Evolutionary conservation across 1,284 basidiomycete species (phyloP).

Genomic region (Tranzscheliella williamsii): DNA sequence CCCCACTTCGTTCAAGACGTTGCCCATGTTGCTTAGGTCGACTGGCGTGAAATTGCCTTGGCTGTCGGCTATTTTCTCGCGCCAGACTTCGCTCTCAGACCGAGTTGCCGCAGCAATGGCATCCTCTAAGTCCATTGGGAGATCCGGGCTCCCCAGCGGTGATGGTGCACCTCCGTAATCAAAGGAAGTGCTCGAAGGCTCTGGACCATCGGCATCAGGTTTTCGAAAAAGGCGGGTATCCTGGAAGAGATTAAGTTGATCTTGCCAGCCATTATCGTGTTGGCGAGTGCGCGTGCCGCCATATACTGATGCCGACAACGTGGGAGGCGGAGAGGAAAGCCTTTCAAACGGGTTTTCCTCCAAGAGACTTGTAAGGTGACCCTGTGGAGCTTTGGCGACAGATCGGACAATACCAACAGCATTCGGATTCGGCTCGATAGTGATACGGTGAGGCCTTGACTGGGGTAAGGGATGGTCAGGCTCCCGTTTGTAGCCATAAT

Average conservation of each 20-base stretch:
- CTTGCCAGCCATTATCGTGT: neutral
- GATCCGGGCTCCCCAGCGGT: conserved; percentile 32
- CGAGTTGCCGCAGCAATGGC: conserved; percentile 12
- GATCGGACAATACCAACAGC: conserved; percentile 20
- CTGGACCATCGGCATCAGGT: too few species aligned
- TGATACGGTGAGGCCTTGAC: conserved; percentile 10
- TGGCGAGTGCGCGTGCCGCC: too few species aligned
- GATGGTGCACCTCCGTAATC: conserved; percentile 24
- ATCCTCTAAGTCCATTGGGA: conserved; percentile 18
- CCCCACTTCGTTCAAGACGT: too few species aligned
- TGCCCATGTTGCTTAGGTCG: too few species aligned
- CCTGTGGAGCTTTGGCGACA: conserved; percentile 34
- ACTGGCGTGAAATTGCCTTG: too few species aligned
- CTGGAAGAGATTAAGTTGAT: neutral
- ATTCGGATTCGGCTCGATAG: conserved; percentile 19
- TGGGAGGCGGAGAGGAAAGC: too few species aligned
- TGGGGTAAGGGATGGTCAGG: too few species aligned
- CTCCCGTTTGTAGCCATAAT: too few species aligned
- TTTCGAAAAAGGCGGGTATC: too few species aligned
- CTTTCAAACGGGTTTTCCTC: conserved; percentile 22
- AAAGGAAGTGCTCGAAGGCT: conserved; percentile 5
- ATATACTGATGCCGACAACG: too few species aligned
- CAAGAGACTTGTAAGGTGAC: conserved; percentile 11
- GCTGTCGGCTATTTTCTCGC: too few species aligned
- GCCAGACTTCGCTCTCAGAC: neutral